A percentile compares a stretch with the other conserved stretches of the same genome.
Conservation (phyloP, 495 filamentous ascomycete species). For the Aspergillus affinis region DNA sequence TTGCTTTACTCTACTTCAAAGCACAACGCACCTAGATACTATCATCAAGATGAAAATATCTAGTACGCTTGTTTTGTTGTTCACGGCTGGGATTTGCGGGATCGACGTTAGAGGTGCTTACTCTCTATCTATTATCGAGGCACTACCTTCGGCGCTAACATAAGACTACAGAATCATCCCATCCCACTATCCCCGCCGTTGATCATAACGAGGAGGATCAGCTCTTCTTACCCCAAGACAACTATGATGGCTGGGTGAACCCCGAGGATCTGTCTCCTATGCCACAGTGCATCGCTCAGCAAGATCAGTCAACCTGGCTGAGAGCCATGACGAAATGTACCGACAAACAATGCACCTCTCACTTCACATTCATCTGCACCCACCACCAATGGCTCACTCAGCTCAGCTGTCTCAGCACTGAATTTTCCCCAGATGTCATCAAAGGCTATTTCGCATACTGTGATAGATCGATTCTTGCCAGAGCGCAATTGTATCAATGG, state of each 20-base stretch:
- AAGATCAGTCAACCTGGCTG: conserved; percentile 15
- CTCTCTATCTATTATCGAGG: conserved; percentile 3
- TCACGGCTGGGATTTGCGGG: conserved; percentile 2
- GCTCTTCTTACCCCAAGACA: conserved; percentile 9
- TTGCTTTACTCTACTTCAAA: not conserved
- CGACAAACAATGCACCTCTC: conserved; percentile 16
- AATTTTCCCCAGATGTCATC: conserved; percentile 13
- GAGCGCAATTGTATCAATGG: conserved; percentile 17
- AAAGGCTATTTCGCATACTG: conserved; percentile 15
- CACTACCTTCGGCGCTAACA: too few species aligned
- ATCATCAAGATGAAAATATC: conserved; percentile 9
- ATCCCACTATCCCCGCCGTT: conserved; percentile 1
- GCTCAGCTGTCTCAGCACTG: conserved; percentile 16
- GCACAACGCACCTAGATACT: not conserved
- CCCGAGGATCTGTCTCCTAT: conserved; percentile 15
- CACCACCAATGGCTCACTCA: conserved; percentile 21
- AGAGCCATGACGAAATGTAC: conserved; percentile 15
- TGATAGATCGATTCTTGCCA: conserved; percentile 15
- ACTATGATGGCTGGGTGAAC: conserved; percentile 17
- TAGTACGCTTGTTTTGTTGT: conserved; percentile 3
- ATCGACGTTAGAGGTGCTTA: not conserved
- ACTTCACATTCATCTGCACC: conserved; percentile 17
- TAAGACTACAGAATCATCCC: too few species aligned
- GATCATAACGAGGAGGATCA: not conserved
- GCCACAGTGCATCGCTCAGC: conserved; percentile 19